phyloP scores from a whole-genome alignment of 768 basidiomycete genomes.

The Clitopilus hobsonii region DNA sequence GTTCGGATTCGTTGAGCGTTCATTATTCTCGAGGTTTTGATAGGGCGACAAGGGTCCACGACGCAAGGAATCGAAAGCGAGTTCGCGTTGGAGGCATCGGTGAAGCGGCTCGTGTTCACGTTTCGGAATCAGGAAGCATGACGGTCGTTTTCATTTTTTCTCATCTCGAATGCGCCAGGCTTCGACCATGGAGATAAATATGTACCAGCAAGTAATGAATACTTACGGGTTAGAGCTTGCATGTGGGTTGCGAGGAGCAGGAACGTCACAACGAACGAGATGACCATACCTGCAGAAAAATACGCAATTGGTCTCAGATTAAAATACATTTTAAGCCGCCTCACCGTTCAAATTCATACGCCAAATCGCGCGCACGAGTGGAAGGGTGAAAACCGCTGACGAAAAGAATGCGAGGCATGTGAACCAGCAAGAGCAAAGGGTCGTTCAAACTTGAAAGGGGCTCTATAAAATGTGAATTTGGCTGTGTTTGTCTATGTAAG shows the following conservation, averaged over 20 bases:
- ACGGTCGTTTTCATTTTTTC: conserved; percentile 26
- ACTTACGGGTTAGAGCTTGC: conserved; percentile 83
- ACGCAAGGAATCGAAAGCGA: conserved; percentile 16
- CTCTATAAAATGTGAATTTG: conserved; percentile 15
- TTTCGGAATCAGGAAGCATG: conserved; percentile 16
- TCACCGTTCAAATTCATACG: conserved; percentile 84
- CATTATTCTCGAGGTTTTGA: conserved; percentile 30
- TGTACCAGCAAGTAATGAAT: conserved; percentile 6
- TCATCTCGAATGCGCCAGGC: conserved; percentile 22
- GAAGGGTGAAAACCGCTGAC: conserved; percentile 81
- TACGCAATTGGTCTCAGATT: background rate
- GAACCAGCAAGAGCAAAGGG: conserved; percentile 16
- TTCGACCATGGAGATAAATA: conserved; percentile 16
- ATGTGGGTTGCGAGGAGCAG: conserved; percentile 76
- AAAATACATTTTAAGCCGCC: background rate
- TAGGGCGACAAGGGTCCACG: conserved; percentile 27
- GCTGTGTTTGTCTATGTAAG: conserved; percentile 28
- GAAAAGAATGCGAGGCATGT: conserved; percentile 80
- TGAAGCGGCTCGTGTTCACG: conserved; percentile 10
- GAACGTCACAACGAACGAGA: conserved; percentile 85
- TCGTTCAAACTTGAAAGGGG: conserved; percentile 12
- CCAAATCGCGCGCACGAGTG: conserved; percentile 81
- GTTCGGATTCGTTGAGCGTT: conserved; percentile 43
- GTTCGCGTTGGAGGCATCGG: conserved; percentile 16
- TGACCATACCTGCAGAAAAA: conserved; percentile 63